These are phyloP conservation scores for Bothia castanella DNA, from an alignment of 1,284 basidiomycete species.

Conservation along the genomic window DNA sequence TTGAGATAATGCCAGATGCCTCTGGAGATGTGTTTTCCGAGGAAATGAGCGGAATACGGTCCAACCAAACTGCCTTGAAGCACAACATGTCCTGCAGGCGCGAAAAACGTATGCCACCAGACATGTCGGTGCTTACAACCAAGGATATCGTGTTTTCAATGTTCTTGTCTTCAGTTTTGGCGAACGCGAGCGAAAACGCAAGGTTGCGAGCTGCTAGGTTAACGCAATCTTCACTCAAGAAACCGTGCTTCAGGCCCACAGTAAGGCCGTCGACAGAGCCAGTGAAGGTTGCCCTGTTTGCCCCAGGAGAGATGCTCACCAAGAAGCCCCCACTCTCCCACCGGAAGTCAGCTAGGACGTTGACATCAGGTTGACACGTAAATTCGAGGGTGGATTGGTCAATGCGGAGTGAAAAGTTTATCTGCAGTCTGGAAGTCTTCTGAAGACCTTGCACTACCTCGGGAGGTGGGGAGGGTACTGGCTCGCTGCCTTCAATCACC, in stretches of 20 bases:
- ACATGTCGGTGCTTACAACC: slow-evolving; percentile 72
- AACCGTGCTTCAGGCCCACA: slow-evolving; percentile 74
- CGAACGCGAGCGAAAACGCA: slow-evolving; percentile 65
- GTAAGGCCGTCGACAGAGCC: slow-evolving; percentile 79
- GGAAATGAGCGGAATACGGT: slow-evolving; percentile 72
- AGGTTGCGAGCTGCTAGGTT: slow-evolving; percentile 73
- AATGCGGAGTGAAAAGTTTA: slow-evolving; percentile 83
- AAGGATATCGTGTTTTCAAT: slow-evolving; percentile 61
- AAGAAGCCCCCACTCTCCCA: slow-evolving; percentile 93
- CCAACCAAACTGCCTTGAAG: slow-evolving; percentile 89
- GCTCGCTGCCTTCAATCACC: background rate
- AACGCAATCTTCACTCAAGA: slow-evolving; percentile 75
- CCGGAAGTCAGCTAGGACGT: slow-evolving; percentile 78
- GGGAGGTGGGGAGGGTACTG: slow-evolving; percentile 12
- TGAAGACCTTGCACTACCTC: slow-evolving; percentile 14
- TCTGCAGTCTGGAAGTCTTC: slow-evolving; percentile 53
- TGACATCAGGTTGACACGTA: slow-evolving; percentile 84
- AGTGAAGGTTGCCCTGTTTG: slow-evolving; percentile 65
- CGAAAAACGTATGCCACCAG: slow-evolving; percentile 71
- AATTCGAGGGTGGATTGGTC: slow-evolving; percentile 82
- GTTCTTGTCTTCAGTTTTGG: slow-evolving; percentile 44
- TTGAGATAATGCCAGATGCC: slow-evolving; percentile 20
- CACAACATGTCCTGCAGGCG: slow-evolving; percentile 82
- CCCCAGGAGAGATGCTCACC: slow-evolving; percentile 69
- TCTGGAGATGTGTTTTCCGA: slow-evolving; percentile 36